Evolutionary conservation across 768 basidiomycete genomes (phyloP), one percentile per base, ranked within the genome.

Genomic region (Austroboletus festivus): DNA sequence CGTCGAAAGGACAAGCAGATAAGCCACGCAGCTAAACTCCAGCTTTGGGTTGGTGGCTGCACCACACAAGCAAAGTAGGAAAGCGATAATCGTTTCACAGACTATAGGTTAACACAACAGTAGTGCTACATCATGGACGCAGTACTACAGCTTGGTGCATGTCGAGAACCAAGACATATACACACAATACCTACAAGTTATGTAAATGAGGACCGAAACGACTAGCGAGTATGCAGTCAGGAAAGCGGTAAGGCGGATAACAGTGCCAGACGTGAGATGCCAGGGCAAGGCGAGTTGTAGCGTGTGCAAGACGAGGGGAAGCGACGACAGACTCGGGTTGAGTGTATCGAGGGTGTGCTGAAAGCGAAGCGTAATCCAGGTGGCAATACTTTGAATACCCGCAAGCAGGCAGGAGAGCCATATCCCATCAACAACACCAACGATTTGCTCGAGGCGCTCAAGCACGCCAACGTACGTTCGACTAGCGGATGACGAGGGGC

Each of bases 401-500:
- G 66, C 66, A 69, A 58, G 66, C 66, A 31, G 56, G 54, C 43
- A 49, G 34, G 37, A 20, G 40, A 50, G 47, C 41, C 38, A 47
- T n/a, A 47, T 31, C 47, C 46, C 57, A 45, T 38, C 22, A 35
- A 37, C 53, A 40, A 48, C 53, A 44, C 41, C 54, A 45, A 41
- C 50, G 22, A 47, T 42, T 39, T 19, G 46, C 31, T 56, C 58
- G 3, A 47, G 56, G 52, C 56, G 51, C 62, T 65, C 62, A 55
- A 67, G 50, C 54, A 18, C 38, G 55, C 45, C 65, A 46, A 43
- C 54, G 50, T 31, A 7, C 60, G 54, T 40, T 61, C 69, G 71
- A 64, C 73, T 75, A 63, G 74, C 73, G 69, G 69, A 54, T 54
- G 55, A 52, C 63, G 55, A 47, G 48, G 52, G 52, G 66, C 61